Evolutionary conservation across 2,329 filamentous ascomycete genomes (phyloP), one percentile per base, ranked within the genome.

Genomic region (Alternaria consortialis): DNA sequence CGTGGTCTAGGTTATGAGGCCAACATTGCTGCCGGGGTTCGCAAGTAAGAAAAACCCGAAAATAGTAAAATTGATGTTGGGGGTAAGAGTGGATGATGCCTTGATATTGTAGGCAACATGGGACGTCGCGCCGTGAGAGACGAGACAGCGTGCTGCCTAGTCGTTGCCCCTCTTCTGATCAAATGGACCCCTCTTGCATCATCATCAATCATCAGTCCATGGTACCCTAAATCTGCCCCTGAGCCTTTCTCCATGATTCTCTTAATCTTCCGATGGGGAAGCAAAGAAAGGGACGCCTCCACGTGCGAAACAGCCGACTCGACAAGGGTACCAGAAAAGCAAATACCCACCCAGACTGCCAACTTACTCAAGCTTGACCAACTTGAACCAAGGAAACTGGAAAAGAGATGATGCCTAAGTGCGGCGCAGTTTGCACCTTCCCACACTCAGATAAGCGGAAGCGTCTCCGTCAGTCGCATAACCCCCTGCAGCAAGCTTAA

Each of bases 361-460:
- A 27, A 36, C 20, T 37, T 12, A 8, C 1, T 6, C 46, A 23
- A 25, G 32, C 32, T 9, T 13, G 20, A 15, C 20, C 32, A 37
- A 9, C 34, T 23, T 36, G 46, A 34, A 34, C 32, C 32, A 25
- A 25, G 32, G 36, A 34, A 36, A 50, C 9, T 23, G 20, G 31
- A 36, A 48, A 34, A 20, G 46, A 31, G 17, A 23, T 15, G 31
- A 48, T 36, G 39, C 12, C 39, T 15, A 17, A 15, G 39, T 42
- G 20, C 32, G 32, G 46, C 46, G 46, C 46, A 36, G 46, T 17
- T 36, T 7, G 32, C 23, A 20, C 15, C 15, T 15, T 50, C 46
- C 31, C 32, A 31, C 23, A 34, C 6, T n/a, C 13, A 50, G 46
- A 50, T 50, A 27, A 50, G 46, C 46, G 46, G 46, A 50, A 50